These are phyloP conservation scores for Centrapalus pauciflorus DNA, from an alignment of 129 eudicot species.

Conservation along the genomic window DNA sequence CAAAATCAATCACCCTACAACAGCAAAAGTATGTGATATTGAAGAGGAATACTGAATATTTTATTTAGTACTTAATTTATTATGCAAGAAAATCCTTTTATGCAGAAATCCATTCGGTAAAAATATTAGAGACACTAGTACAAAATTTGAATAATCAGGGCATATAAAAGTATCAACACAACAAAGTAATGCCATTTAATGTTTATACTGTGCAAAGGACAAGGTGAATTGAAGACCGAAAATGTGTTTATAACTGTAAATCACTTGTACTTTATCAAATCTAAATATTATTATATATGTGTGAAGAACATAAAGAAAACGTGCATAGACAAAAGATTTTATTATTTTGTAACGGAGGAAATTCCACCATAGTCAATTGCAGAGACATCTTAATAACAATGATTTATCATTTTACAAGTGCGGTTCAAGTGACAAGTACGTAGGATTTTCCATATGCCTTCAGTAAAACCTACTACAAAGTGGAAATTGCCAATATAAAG, in stretches of 20 bases:
- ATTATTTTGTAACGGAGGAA: too few species aligned
- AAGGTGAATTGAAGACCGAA: background rate
- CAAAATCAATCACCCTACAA: slow-evolving; percentile 93
- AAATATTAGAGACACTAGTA: background rate
- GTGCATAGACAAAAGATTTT: too few species aligned
- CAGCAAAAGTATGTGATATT: slow-evolving; percentile 8
- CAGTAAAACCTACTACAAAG: too few species aligned
- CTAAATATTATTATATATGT: background rate
- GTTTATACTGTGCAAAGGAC: background rate
- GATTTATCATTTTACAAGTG: background rate
- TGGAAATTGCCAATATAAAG: too few species aligned
- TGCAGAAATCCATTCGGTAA: background rate
- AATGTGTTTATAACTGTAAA: too few species aligned
- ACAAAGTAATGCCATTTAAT: too few species aligned
- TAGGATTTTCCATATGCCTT: background rate
- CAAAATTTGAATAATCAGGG: too few species aligned
- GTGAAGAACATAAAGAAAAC: background rate
- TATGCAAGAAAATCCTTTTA: background rate
- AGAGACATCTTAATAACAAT: too few species aligned
- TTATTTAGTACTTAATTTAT: background rate
- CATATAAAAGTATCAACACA: too few species aligned
- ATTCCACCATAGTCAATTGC: too few species aligned
- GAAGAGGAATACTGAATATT: background rate
- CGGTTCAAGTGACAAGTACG: background rate
- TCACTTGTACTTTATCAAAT: background rate